Conservation (phyloP, 2,329 filamentous ascomycete genomes). For the Sporothrix curviconia region DNA sequence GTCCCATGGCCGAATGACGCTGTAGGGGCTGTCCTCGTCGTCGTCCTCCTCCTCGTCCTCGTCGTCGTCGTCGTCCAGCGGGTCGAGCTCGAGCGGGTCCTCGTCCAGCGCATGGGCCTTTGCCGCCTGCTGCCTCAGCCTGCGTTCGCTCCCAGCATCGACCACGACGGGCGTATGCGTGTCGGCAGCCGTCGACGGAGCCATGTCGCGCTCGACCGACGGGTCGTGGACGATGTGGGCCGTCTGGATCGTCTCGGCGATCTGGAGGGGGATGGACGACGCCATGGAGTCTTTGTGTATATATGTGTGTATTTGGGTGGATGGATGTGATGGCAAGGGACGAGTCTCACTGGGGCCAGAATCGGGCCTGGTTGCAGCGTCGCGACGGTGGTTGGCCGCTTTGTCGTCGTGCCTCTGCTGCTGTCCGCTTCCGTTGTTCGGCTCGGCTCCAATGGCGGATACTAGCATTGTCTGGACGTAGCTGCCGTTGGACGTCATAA, state of each 20-base stretch:
- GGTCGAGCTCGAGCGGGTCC: conserved; percentile 44
- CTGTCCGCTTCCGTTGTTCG: background rate
- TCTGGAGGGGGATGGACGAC: conserved; percentile 53
- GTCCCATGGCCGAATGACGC: conserved; percentile 49
- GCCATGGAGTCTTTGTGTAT: conserved; percentile 37
- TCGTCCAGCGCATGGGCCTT: conserved; percentile 29
- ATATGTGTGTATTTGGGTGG: background rate
- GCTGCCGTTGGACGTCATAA: conserved; percentile 4
- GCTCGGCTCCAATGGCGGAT: background rate
- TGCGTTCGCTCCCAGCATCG: conserved; percentile 24
- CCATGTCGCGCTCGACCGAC: conserved; percentile 66
- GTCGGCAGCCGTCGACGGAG: conserved; percentile 70
- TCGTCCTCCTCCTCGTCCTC: conserved; percentile 37
- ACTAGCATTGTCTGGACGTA: background rate
- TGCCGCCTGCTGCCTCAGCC: background rate
- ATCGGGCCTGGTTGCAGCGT: background rate
- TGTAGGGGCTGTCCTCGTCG: conserved; percentile 53
- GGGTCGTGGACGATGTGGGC: conserved; percentile 69
- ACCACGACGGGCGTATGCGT: conserved; percentile 52
- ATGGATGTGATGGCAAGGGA: too few species aligned
- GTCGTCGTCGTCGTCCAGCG: conserved; percentile 24
- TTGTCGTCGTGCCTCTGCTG: too few species aligned
- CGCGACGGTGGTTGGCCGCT: too few species aligned
- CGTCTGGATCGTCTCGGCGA: conserved; percentile 75
- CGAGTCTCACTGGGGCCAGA: background rate